Base-by-base conservation (phyloP, 2,329 filamentous ascomycete genomes). In the Fusarium sp. region DNA sequence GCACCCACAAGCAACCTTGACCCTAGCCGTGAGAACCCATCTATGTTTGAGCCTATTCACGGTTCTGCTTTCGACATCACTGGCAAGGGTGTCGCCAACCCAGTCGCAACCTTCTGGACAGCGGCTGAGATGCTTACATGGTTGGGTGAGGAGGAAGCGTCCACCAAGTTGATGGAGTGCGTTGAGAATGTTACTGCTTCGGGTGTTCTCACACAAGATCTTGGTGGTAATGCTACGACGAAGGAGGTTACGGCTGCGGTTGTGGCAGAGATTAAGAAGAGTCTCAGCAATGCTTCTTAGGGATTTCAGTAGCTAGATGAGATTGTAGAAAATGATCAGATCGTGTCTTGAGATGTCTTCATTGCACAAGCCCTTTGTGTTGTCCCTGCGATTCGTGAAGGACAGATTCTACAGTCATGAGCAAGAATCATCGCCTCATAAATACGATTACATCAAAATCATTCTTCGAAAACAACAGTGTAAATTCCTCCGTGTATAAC, bases 1-100 rank as follows among this genome's bases (percentile, higher is more conserved):
- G 91, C 91, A 6, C 90, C 91, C 6, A 92, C 90, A 0, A 88
- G 85, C 52, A 92, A 92, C 72, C 82, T 93, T 2, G 90, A 93
- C 70, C 90, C 91, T 2, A 82, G 80, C 1, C 77, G 87, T 77
- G 32, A 86, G 78, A 76, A 88, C 79, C 71, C 88, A 70, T 86
- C 83, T 57, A 89, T 90, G 86, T 90, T 90, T 67, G 88, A 90
- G 80, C 88, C 88, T 0, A 89, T 90, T 57, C 87, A 89, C 72
- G 87, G 87, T 4, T 87, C 84, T 7, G 87, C 87, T 2, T 88
- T 88, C 66, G 87, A 89, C 67, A 89, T 89, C 54, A 85, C 85
- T 0, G 87, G 87, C 8, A 87, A 87, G 75, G 87, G 87, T 9
- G 75, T 88, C 23, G 86, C 86, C 1, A 89, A 89, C 65, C 87